Evolutionary conservation across 768 basidiomycete species (phyloP), one percentile per base, ranked within the genome.

Genomic region (Holtermannia corniformis): DNA sequence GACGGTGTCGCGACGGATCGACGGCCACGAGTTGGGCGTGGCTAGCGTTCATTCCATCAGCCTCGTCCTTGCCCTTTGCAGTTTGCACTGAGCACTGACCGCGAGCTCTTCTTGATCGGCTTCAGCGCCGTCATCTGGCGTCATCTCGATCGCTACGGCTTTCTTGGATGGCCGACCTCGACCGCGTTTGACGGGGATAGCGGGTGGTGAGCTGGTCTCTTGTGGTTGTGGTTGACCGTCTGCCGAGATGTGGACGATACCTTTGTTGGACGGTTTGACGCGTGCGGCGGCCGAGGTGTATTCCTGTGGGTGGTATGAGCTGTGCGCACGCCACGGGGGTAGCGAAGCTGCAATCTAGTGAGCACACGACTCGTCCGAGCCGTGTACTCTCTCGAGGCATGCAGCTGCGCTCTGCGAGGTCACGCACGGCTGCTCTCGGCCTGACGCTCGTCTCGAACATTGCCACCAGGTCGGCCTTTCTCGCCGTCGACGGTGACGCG

Each of bases 391-490:
- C n/a, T n/a, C n/a, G n/a, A n/a, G n/a, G n/a, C n/a, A n/a, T n/a
- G n/a, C n/a, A n/a, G n/a, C n/a, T n/a, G n/a, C n/a, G n/a, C n/a
- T n/a, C n/a, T n/a, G n/a, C n/a, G n/a, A n/a, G n/a, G 23, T 19
- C 14, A 63, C 63, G 47, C 23, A 66, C 68, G 7, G 51, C n/a
- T 32, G 64, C 66, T 45, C 61, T 55, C n/a, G 59, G 50, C 21
- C 51, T 26, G n/a, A 72, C 62, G 13, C 62, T 23, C 2, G 51
- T 27, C 25, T 67, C 60, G 44, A 72, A 72, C 3, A 54, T 51
- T 21, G 56, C 43, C 1, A 72, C 52, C 2, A 72, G 56, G 28
- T 70, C 70, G 5, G 64, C 62, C 52, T 72, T 72, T 54, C 68
- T 72, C 5, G 59, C 57, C 12, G 57, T 44, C 3, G 61, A 51